Conservation (phyloP, 352 stramenopile species). For the Globisporangium abappressorium region DNA sequence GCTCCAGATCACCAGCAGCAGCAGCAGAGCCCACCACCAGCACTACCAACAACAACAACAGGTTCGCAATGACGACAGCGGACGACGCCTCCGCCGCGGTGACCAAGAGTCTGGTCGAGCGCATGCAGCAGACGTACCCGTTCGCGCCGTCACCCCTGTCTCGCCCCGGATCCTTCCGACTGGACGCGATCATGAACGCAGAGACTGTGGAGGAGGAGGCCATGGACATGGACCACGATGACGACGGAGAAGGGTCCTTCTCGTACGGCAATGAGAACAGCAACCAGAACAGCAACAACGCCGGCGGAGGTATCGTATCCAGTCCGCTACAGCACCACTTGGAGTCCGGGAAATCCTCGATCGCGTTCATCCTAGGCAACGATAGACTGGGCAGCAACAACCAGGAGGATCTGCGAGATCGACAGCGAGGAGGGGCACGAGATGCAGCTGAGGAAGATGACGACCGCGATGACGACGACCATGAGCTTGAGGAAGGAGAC, state of each 20-base stretch:
- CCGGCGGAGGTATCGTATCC: background rate
- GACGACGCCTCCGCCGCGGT: background rate
- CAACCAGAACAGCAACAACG: slow-evolving; percentile 6
- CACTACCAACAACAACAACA: background rate
- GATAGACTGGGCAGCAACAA: slow-evolving; percentile 1
- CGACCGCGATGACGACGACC: slow-evolving; percentile 4
- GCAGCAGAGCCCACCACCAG: background rate
- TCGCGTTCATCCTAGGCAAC: slow-evolving; percentile 31
- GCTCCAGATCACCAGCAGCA: background rate
- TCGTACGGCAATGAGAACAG: slow-evolving; percentile 13
- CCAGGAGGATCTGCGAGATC: background rate
- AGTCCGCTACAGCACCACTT: slow-evolving; percentile 1
- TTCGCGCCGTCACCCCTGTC: slow-evolving; percentile 9
- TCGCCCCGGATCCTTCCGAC: background rate
- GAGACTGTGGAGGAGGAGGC: background rate
- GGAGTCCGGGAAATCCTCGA: slow-evolving; percentile 23
- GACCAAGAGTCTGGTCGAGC: slow-evolving; percentile 12
- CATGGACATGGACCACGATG: slow-evolving; percentile 4
- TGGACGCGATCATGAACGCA: slow-evolving; percentile 21
- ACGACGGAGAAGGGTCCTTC: background rate
- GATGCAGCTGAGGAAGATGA: slow-evolving; percentile 1
- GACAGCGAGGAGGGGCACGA: background rate
- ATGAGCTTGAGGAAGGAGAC: slow-evolving; percentile 5
- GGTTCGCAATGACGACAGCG: background rate
- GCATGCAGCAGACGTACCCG: slow-evolving; percentile 19